Evolutionary conservation across 345 rosid genomes (phyloP).

Genomic region (Brassica carinata): DNA sequence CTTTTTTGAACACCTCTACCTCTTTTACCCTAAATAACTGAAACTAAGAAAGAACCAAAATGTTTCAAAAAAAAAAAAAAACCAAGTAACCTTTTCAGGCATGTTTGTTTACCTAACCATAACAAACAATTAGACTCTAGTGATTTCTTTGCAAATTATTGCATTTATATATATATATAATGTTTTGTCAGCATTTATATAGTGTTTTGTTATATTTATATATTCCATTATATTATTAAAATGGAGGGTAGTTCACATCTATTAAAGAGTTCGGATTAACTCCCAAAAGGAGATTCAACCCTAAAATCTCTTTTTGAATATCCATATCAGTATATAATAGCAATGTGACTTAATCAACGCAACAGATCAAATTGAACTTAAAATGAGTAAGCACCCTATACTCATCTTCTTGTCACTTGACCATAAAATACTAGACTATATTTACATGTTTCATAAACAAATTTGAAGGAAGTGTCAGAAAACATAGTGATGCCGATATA

Average conservation of each 20-base stretch:
- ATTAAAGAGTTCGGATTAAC: background rate
- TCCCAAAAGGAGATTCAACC: too few relatives aligned
- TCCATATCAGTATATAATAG: too few relatives aligned
- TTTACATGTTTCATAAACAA: background rate
- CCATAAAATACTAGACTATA: background rate
- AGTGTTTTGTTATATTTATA: background rate
- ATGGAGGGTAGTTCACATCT: background rate
- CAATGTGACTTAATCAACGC: background rate
- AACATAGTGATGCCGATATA: background rate
- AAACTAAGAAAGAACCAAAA: background rate
- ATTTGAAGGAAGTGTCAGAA: background rate
- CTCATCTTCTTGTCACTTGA: background rate
- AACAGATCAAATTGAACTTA: background rate
- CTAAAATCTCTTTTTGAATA: too few relatives aligned
- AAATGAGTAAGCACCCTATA: background rate
- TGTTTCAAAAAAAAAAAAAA: too few relatives aligned
- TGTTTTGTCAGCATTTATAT: background rate
- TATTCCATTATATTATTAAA: too few relatives aligned
- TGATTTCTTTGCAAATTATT: background rate
- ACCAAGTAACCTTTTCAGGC: too few relatives aligned
- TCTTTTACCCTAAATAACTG: background rate
- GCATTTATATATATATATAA: background rate
- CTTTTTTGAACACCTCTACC: background rate
- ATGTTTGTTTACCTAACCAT: background rate
- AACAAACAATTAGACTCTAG: background rate